phyloP scores from a whole-genome alignment of 345 rosid genomes.

The rapeseed (Brassica napus) region DNA sequence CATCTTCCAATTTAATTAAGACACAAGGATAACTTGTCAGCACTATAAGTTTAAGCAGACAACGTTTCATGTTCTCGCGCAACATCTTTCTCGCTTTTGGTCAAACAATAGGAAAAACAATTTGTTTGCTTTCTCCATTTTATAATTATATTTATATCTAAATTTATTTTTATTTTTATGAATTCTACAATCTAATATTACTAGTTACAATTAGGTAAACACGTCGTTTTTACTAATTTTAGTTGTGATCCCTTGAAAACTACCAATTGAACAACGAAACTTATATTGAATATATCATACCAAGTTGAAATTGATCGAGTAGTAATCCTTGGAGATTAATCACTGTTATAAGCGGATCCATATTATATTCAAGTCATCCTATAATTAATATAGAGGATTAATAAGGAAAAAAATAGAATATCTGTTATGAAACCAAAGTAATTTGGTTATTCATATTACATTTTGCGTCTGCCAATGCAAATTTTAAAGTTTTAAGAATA shows the following conservation, averaged over 20 bases:
- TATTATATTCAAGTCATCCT: background rate
- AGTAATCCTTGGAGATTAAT: background rate
- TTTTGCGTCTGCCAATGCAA: background rate
- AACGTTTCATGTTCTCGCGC: conserved; percentile 41
- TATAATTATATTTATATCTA: background rate
- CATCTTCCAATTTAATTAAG: conserved; percentile 36
- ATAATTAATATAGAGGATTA: background rate
- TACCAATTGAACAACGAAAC: background rate
- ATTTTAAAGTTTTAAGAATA: background rate
- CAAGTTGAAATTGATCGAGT: background rate
- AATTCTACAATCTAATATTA: background rate
- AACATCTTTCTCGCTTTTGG: conserved; percentile 24
- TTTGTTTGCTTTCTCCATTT: background rate
- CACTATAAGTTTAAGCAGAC: conserved; percentile 41
- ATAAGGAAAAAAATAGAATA: background rate
- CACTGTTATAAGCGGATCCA: background rate
- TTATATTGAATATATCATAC: background rate
- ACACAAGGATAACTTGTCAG: conserved; percentile 26
- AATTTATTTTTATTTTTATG: background rate
- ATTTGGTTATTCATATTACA: background rate
- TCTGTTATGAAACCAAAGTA: background rate
- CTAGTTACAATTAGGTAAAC: background rate
- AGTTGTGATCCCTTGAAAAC: background rate
- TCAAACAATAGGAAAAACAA: background rate
- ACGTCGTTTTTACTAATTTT: background rate